These are phyloP conservation scores for Sphagnurus paluster DNA, from an alignment of 1,284 basidiomycete genomes.

Conservation along the genomic window DNA sequence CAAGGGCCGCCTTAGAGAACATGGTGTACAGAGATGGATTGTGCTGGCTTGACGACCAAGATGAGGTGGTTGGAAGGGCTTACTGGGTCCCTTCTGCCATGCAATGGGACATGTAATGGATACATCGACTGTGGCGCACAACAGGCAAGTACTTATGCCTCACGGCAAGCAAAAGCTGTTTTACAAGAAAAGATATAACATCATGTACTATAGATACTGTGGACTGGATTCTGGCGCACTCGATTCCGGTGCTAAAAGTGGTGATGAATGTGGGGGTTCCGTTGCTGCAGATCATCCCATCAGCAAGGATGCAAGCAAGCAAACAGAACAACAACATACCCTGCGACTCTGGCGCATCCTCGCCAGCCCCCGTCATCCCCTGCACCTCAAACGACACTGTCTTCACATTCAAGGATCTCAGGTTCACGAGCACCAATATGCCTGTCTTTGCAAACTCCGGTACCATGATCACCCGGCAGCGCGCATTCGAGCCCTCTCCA, in stretches of 20 bases:
- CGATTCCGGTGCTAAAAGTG: conserved; percentile 23
- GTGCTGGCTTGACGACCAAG: conserved; percentile 94
- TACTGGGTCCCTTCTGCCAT: conserved; percentile 88
- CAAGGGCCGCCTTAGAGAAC: conserved; percentile 80
- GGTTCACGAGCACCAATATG: conserved; percentile 55
- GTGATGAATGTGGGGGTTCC: conserved; percentile 4
- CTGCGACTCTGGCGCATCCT: conserved; percentile 19
- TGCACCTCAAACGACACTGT: conserved; percentile 41
- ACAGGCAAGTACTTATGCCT: conserved; percentile 6
- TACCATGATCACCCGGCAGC: conserved; percentile 79
- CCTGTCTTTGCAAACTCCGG: conserved; percentile 81
- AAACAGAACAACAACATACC: conserved; percentile 20
- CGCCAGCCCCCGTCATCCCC: conserved; percentile 34
- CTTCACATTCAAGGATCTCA: conserved; percentile 52
- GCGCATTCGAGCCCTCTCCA: conserved; percentile 33
- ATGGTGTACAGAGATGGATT: conserved; percentile 90
- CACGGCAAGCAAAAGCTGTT: background rate
- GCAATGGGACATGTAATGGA: conserved; percentile 68
- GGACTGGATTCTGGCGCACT: conserved; percentile 28
- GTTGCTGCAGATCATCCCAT: conserved; percentile 5
- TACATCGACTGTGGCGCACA: background rate
- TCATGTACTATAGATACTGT: conserved; percentile 12
- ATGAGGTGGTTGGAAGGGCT: conserved; percentile 56
- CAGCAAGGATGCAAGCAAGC: background rate
- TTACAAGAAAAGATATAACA: background rate